Evolutionary conservation across 306 rosid genomes (phyloP).

Genomic region (Cajanus cajan): DNA sequence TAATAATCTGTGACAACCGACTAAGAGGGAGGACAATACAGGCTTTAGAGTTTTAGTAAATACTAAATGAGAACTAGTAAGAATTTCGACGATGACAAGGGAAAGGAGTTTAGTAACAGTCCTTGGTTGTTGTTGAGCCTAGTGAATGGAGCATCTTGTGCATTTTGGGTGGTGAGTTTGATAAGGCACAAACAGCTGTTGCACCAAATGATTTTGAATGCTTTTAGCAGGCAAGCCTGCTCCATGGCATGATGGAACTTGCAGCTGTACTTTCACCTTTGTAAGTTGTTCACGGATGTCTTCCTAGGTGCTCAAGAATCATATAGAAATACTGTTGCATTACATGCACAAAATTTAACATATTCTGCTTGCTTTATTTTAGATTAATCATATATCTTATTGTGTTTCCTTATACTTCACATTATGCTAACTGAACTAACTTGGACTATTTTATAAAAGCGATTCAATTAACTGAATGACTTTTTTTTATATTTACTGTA

Average conservation of each 20-base stretch:
- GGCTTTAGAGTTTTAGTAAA: neutral
- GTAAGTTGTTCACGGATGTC: neutral
- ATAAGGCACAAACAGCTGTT: neutral
- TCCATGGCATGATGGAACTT: neutral
- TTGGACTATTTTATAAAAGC: neutral
- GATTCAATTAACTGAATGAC: too few species aligned
- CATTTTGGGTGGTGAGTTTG: neutral
- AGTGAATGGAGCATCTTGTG: neutral
- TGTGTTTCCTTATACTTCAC: neutral
- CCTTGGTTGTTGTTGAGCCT: slow-evolving; percentile 11
- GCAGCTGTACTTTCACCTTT: neutral
- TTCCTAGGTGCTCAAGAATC: neutral
- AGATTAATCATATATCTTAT: neutral
- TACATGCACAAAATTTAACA: neutral
- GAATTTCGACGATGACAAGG: neutral
- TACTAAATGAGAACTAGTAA: neutral
- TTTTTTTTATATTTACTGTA: too few species aligned
- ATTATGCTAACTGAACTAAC: too few species aligned
- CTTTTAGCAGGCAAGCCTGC: neutral
- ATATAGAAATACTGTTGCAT: too few species aligned
- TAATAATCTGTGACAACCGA: neutral
- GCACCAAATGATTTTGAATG: too few species aligned
- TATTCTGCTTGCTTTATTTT: neutral
- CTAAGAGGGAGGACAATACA: neutral
- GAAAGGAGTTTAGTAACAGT: neutral